These are phyloP conservation scores for Gnetum montanum DNA, from an alignment of 75 land plant species.

Conservation along the genomic window DNA sequence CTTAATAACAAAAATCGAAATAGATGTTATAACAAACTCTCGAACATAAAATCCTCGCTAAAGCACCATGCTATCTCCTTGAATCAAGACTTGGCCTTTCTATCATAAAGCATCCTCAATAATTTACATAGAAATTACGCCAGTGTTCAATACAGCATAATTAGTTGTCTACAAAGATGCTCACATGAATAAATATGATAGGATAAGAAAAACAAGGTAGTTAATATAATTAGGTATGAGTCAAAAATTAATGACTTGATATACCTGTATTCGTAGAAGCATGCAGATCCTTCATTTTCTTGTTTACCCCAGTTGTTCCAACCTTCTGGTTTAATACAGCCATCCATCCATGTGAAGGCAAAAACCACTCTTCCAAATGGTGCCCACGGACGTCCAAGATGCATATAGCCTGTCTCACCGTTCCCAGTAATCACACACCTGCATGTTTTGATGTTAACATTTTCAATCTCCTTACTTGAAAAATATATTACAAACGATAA, in stretches of 20 bases:
- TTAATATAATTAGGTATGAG: not conserved
- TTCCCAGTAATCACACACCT: slow-evolving; percentile 92
- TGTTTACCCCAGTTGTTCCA: slow-evolving; percentile 91
- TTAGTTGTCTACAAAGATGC: too few species aligned
- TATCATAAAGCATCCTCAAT: too few species aligned
- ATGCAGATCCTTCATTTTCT: slow-evolving; percentile 79
- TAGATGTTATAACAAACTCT: too few species aligned
- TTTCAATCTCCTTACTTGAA: too few species aligned
- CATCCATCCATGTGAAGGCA: slow-evolving; percentile 87
- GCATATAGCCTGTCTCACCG: slow-evolving; percentile 43
- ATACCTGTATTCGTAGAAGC: slow-evolving; percentile 85
- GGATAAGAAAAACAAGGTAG: not conserved
- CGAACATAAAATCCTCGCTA: too few species aligned
- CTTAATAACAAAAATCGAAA: too few species aligned
- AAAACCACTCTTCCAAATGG: slow-evolving; percentile 87
- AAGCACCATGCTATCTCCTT: too few species aligned
- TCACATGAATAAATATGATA: not conserved
- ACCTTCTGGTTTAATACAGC: slow-evolving; percentile 63
- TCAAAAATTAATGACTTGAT: not conserved
- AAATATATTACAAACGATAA: too few species aligned
- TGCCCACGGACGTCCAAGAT: slow-evolving; percentile 95
- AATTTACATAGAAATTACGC: not conserved
- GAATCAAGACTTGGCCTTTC: too few species aligned
- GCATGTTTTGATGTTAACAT: slow-evolving; percentile 4
- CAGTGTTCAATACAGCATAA: too few species aligned